phyloP scores from a whole-genome alignment of 164 flowering plant species.

The Sextonia rubra region DNA sequence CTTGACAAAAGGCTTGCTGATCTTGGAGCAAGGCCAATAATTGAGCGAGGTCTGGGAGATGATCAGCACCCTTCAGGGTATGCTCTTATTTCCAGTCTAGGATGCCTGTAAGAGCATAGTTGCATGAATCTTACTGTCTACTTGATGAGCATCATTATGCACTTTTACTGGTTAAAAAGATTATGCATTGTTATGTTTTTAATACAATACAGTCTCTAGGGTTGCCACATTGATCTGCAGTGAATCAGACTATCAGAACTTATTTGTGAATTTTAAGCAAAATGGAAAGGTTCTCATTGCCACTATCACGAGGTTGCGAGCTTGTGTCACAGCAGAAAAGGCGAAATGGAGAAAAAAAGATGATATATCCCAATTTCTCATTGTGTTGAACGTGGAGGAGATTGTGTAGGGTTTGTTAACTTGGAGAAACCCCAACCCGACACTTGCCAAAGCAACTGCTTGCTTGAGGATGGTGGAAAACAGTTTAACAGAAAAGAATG shows the following conservation, averaged over 20 bases:
- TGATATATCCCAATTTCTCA: too few species aligned
- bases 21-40: slow-evolving; percentile 70
- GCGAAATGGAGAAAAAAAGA: too few species aligned
- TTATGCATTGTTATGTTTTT: not conserved
- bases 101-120: not conserved
- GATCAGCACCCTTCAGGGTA: slow-evolving; percentile 99
- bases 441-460: too few species aligned
- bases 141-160: not conserved
- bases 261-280: not conserved
- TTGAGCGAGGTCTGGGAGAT: slow-evolving; percentile 92
- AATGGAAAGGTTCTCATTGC: not conserved
- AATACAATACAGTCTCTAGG: not conserved
- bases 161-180: not conserved
- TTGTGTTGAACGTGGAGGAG: too few species aligned
- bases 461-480: too few species aligned
- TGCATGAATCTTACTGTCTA: not conserved
- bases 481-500: too few species aligned
- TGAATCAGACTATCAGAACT: not conserved
- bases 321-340: too few species aligned
- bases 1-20: slow-evolving; percentile 81
- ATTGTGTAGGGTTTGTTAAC: too few species aligned
- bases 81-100: slow-evolving; percentile 2
- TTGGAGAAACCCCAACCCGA: too few species aligned
- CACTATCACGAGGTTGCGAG: too few species aligned
- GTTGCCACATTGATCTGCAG: not conserved